phyloP scores from a whole-genome alignment of 2,329 filamentous ascomycete genomes.

The Fusarium miscanthi region DNA sequence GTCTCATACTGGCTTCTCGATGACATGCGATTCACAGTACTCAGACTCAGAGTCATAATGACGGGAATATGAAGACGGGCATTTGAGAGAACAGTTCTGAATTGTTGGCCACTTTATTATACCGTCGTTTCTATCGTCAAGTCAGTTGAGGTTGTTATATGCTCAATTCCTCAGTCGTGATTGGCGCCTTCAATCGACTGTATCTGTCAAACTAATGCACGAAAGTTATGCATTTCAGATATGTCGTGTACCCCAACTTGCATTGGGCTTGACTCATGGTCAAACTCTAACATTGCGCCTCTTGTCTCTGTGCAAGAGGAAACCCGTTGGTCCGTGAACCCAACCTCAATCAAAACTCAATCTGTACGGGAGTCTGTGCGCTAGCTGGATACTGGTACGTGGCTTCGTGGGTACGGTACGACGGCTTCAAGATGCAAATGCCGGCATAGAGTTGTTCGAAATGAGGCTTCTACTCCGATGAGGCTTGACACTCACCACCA shows the following conservation, averaged over 20 bases:
- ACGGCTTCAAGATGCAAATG: neutral
- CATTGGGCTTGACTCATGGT: neutral
- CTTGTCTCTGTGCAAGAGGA: neutral
- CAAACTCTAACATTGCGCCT: neutral
- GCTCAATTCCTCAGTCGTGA: neutral
- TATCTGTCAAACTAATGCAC: neutral
- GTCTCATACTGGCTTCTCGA: too few species aligned
- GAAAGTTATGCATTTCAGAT: neutral
- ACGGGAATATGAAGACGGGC: neutral
- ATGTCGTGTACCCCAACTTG: neutral
- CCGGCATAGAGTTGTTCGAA: neutral
- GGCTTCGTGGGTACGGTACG: neutral
- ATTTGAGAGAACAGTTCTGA: neutral
- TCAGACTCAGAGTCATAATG: rapidly evolving
- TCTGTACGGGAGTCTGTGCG: neutral
- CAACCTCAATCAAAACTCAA: neutral
- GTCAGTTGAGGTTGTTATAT: neutral
- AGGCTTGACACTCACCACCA: neutral
- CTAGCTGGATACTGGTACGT: neutral
- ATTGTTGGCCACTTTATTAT: too few species aligned
- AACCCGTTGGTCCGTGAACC: neutral
- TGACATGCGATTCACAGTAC: too few species aligned
- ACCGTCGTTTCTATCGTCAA: neutral
- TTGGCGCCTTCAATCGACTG: neutral
- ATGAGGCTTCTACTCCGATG: neutral